Evolutionary conservation across 345 rosid genomes (phyloP).

Genomic region (Acer campestre): DNA sequence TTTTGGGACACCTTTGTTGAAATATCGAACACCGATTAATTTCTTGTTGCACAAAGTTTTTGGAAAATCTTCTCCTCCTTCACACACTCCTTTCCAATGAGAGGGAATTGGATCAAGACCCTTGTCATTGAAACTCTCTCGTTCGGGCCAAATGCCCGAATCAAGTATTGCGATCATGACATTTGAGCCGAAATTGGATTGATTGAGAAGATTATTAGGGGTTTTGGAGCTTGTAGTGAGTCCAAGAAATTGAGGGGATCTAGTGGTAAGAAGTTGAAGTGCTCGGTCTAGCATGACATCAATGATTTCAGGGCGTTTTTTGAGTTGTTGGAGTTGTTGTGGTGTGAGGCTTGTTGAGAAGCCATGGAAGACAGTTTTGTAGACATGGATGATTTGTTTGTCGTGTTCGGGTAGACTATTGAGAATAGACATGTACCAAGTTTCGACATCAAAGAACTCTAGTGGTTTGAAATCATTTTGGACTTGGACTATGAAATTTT

Average conservation of each 20-base stretch:
- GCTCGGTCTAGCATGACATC: constrained; percentile 17
- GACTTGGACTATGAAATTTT: constrained; percentile 16
- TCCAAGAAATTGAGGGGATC: constrained; percentile 31
- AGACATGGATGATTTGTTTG: constrained; percentile 18
- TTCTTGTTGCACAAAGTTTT: constrained; percentile 24
- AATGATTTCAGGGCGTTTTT: constrained; percentile 12
- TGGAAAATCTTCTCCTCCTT: constrained; percentile 16
- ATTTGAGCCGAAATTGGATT: constrained; percentile 10
- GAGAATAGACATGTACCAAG: constrained; percentile 16
- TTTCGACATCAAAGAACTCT: background rate
- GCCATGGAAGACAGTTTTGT: constrained; percentile 29
- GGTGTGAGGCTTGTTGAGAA: constrained; percentile 22
- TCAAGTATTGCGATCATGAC: constrained; percentile 25
- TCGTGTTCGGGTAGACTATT: background rate
- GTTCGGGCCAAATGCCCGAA: constrained; percentile 28
- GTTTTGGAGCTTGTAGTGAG: constrained; percentile 5
- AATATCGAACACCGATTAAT: constrained; percentile 27
- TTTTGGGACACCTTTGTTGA: background rate
- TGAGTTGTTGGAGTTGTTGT: constrained; percentile 12
- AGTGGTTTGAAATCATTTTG: background rate
- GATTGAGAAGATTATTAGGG: background rate
- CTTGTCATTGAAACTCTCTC: constrained; percentile 14
- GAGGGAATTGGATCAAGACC: constrained; percentile 27
- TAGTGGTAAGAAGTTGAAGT: constrained; percentile 28
- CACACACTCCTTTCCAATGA: constrained; percentile 33